phyloP scores from a whole-genome alignment of 2,329 filamentous ascomycete species.

The Claviceps sp. region DNA sequence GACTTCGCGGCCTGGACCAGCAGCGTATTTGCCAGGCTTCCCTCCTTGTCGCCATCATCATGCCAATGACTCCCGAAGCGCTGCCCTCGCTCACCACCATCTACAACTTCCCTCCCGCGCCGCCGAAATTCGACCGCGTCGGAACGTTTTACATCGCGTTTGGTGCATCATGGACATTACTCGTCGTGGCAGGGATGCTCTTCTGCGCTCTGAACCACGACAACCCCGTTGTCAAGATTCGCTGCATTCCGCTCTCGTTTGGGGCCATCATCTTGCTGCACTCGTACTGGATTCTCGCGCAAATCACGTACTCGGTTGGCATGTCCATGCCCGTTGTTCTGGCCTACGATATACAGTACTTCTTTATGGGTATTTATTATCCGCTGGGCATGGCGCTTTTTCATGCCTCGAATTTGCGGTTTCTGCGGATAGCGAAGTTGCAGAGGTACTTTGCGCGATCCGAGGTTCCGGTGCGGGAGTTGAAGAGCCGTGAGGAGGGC shows the following conservation, averaged over 20 bases:
- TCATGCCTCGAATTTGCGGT: constrained; percentile 47
- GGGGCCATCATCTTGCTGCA: constrained; percentile 23
- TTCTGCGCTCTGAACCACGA: constrained; percentile 21
- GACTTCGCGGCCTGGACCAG: neutral
- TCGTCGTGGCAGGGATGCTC: constrained; percentile 21
- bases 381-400: constrained; percentile 54
- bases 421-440: constrained; percentile 42
- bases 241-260: constrained; percentile 22
- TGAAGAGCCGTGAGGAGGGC: neutral
- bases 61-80: neutral
- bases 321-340: constrained; percentile 23
- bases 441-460: constrained; percentile 12
- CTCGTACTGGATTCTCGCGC: constrained; percentile 25
- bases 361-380: constrained; percentile 51
- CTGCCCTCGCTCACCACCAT: constrained; percentile 1
- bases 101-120: constrained; percentile 9
- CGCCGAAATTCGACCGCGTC: constrained; percentile 15
- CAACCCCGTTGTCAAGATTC: constrained; percentile 24
- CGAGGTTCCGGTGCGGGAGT: constrained; percentile 7
- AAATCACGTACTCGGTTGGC: constrained; percentile 29
- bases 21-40: neutral
- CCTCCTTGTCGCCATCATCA: too few species aligned
- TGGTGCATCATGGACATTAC: constrained; percentile 14
- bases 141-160: constrained; percentile 18
- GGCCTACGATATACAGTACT: constrained; percentile 42